Evolutionary conservation across 2,329 filamentous ascomycete species (phyloP), one percentile per base, ranked within the genome.

Genomic region (Fusarium armeniacum): DNA sequence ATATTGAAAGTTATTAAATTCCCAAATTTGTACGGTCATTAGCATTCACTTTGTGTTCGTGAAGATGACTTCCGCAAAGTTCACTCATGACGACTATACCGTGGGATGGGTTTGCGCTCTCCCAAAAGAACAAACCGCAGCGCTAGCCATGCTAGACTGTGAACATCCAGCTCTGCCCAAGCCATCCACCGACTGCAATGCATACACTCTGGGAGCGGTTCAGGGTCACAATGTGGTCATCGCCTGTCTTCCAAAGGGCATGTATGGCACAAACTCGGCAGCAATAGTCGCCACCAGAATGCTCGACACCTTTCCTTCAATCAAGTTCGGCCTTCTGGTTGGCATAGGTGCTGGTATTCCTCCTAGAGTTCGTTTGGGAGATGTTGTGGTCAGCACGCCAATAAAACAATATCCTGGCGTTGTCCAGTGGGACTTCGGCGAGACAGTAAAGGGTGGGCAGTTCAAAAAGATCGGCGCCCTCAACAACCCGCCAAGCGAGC

Each of bases 261-360:
- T 24, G n/a, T 22, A 30, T 24, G 63, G 63, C 1, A 35, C 9
- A 12, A 36, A 22, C 6, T 13, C 50, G 1, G 50, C 55, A 1
- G 41, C 64, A 1, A 33, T 30, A 1, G 44, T 58, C 2, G 64
- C 53, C 0, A 16, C 28, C 3, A 32, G 4, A 2, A 58, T 69
- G 63, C 26, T 57, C 8, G 32, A 16, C 1, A 68, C 49, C 2
- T 65, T 69, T 30, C 67, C 64, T 5, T 32, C 16, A 0, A 24
- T 67, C 1, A 67, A 20, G 8, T 32, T 67, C 16, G 32, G 47
- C 0, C 13, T 67, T 8, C 26, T 69, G 52, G 64, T 65, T 1
- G 59, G 66, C 0, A 55, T 67, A 5, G 66, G 66, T 7, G 63
- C 47, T 10, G 63, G 63, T 5, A 32, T 64, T 1, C 63, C 63